A percentile compares a stretch with the other conserved stretches of the same genome.
Conservation (phyloP, 306 rosid genomes). For the Quercus berberidifolia region DNA sequence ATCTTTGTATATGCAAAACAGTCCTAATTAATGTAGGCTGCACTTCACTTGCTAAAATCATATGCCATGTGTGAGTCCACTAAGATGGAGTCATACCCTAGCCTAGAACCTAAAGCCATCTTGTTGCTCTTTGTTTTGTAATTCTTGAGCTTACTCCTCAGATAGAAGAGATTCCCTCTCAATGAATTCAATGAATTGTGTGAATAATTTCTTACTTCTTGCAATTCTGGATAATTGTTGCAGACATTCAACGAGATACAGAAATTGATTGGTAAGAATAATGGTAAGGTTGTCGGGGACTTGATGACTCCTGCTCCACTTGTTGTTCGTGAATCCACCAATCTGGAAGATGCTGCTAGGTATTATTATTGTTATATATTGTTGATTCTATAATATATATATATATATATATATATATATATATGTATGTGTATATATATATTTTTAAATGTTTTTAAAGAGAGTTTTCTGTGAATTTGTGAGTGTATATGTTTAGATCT, state of each 20-base stretch:
- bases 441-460: not conserved
- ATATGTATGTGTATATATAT: no score
- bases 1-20: no score
- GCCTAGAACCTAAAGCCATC: not conserved
- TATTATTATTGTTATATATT: conserved; percentile 21
- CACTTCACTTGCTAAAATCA: not conserved
- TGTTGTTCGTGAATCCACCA: conserved; percentile 75
- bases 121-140: not conserved
- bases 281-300: conserved; percentile 94
- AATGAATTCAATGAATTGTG: not conserved
- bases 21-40: no score
- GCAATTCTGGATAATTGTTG: conserved; percentile 40
- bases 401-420: not conserved
- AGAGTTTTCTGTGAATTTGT: not conserved
- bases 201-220: conserved; percentile 4
- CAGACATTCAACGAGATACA: conserved; percentile 92
- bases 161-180: conserved; percentile 10
- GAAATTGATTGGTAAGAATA: conserved; percentile 76
- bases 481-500: not conserved
- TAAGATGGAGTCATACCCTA: not conserved
- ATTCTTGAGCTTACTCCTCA: not conserved
- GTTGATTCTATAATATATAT: not conserved
- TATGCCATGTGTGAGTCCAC: not conserved
- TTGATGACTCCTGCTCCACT: conserved; percentile 93
- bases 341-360: conserved; percentile 87